A percentile compares a stretch with the other conserved stretches of the same genome.
These are phyloP conservation scores for Spinellus fusiger DNA, from an alignment of 192 early-diverging fungal species.

Conservation along the genomic window DNA sequence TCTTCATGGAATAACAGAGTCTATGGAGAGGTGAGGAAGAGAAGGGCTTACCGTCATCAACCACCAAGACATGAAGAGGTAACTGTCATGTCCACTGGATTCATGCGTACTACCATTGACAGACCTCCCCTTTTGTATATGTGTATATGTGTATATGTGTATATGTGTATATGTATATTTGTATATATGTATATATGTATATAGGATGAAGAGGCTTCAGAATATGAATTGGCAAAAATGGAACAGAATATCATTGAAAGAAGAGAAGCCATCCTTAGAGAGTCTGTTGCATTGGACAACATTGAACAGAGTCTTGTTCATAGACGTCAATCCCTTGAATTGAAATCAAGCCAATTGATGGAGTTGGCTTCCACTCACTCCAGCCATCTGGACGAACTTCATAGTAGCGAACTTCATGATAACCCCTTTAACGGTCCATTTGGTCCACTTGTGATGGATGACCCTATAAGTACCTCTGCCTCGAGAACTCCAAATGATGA, in stretches of 20 bases:
- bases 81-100: too few species aligned
- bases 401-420: neutral
- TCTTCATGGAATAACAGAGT: neutral
- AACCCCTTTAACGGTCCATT: neutral
- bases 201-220: neutral
- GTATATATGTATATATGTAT: neutral
- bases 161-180: neutral
- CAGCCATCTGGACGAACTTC: too few species aligned
- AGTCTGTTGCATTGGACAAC: slow-evolving; percentile 1
- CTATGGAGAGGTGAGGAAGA: too few species aligned
- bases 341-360: neutral
- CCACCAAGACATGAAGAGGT: too few species aligned
- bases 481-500: neutral
- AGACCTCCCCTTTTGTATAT: neutral
- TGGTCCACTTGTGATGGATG: too few species aligned
- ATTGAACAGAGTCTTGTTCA: neutral
- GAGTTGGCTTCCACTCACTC: neutral
- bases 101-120: neutral
- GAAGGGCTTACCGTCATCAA: too few species aligned
- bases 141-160: neutral
- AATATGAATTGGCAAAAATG: slow-evolving; percentile 8
- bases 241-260: slow-evolving; percentile 1
- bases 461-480: neutral
- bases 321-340: neutral
- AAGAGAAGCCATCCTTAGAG: neutral